phyloP scores from a whole-genome alignment of 345 rosid genomes.

The Anacardium occidentale region DNA sequence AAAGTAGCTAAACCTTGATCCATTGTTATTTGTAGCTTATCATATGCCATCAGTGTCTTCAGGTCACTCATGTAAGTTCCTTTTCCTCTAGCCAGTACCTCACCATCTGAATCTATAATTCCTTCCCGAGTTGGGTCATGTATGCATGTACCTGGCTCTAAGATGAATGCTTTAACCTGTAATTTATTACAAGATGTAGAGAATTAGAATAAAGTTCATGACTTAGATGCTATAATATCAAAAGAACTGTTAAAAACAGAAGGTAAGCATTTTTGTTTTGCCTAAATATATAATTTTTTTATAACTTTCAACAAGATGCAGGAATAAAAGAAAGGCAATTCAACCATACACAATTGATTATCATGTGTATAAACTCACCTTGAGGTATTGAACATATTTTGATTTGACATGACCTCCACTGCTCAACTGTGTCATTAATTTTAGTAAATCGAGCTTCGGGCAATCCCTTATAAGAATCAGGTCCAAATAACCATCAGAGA shows the following conservation, averaged over 20 bases:
- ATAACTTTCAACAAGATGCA: no score
- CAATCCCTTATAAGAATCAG: slow-evolving; percentile 60
- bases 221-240: not conserved
- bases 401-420: slow-evolving; percentile 77
- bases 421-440: slow-evolving; percentile 54
- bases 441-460: slow-evolving; percentile 63
- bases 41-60: slow-evolving; percentile 61
- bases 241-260: not conserved
- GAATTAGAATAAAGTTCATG: not conserved
- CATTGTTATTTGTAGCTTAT: slow-evolving; percentile 56
- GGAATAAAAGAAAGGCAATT: not conserved
- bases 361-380: slow-evolving; percentile 41
- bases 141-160: slow-evolving; percentile 69
- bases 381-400: slow-evolving; percentile 60
- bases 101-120: slow-evolving; percentile 91
- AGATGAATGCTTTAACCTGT: slow-evolving; percentile 82
- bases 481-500: slow-evolving; percentile 90
- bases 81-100: slow-evolving; percentile 83
- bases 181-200: slow-evolving; percentile 3
- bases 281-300: not conserved
- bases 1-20: slow-evolving; percentile 92
- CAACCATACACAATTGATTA: not conserved
- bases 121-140: slow-evolving; percentile 69
- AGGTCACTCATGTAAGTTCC: slow-evolving; percentile 49
- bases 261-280: not conserved